phyloP scores from a whole-genome alignment of 2,329 filamentous ascomycete genomes.

The Hypoxylon sp. region DNA sequence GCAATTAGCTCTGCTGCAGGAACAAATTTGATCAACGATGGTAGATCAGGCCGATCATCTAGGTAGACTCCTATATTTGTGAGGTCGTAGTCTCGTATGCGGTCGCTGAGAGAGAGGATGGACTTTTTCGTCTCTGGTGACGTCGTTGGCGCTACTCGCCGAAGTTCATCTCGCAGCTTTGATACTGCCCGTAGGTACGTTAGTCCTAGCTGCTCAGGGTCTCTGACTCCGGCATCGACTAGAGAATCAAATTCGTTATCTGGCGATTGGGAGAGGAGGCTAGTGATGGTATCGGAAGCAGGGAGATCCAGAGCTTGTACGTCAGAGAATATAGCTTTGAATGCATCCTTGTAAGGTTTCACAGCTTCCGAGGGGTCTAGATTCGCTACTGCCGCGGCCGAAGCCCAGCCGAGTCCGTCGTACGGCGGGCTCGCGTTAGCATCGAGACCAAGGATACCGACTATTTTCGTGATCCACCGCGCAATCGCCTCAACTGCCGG shows the following conservation, averaged over 20 bases:
- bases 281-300: conserved; percentile 53
- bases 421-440: conserved; percentile 63
- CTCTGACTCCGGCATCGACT: conserved; percentile 55
- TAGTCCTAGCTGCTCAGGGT: conserved; percentile 61
- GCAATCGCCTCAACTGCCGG: conserved; percentile 65
- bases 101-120: conserved; percentile 79
- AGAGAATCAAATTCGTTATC: conserved; percentile 57
- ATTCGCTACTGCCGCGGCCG: conserved; percentile 47
- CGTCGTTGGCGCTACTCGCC: conserved; percentile 58
- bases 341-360: conserved; percentile 56
- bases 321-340: conserved; percentile 56
- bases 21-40: conserved; percentile 76
- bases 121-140: conserved; percentile 68
- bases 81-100: conserved; percentile 80
- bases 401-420: conserved; percentile 64
- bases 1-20: conserved; percentile 65
- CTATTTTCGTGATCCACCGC: conserved; percentile 82
- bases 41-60: conserved; percentile 77
- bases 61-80: conserved; percentile 87
- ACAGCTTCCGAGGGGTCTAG: conserved; percentile 57
- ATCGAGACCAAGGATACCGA: conserved; percentile 85
- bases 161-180: conserved; percentile 68
- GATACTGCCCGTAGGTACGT: conserved; percentile 65
- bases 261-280: conserved; percentile 54
- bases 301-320: conserved; percentile 57